Conservation (phyloP, 148 eudicot species). For the Rhododendron kiyosumense region DNA sequence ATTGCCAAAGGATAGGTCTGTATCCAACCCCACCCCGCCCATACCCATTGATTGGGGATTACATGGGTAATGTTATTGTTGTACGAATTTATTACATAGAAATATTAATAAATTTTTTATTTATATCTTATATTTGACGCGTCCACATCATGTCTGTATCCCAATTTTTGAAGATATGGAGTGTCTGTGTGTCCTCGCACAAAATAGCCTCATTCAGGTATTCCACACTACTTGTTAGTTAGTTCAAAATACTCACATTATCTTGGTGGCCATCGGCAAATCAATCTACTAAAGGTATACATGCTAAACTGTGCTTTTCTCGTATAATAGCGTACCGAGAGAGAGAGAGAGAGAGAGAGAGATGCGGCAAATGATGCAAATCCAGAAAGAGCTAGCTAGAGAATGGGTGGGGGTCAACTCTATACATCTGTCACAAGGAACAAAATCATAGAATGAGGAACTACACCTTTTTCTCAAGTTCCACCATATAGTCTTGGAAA, state of each 20-base stretch:
- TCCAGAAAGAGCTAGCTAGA: slow-evolving; percentile 3
- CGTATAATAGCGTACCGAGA: not conserved
- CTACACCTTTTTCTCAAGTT: slow-evolving; percentile 73
- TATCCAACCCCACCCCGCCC: not conserved
- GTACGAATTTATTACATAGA: not conserved
- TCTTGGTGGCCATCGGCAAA: not conserved
- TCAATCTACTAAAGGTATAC: not conserved
- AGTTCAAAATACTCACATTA: not conserved
- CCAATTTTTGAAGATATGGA: not conserved
- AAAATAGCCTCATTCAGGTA: not conserved
- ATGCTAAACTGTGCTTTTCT: not conserved
- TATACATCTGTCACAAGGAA: not conserved
- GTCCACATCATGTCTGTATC: not conserved
- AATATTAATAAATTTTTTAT: not conserved
- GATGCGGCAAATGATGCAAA: not conserved
- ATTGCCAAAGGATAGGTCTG: not conserved
- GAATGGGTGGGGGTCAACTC: not conserved
- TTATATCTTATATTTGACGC: not conserved
- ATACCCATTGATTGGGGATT: not conserved
- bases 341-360: not conserved
- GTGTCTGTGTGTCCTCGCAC: not conserved
- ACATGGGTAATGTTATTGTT: not conserved
- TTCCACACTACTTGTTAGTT: not conserved
- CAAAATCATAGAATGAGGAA: not conserved
- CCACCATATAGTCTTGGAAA: slow-evolving; percentile 55